Evolutionary conservation across 2,329 filamentous ascomycete genomes (phyloP), one percentile per base, ranked within the genome.

Genomic region (Ophiostoma ips): DNA sequence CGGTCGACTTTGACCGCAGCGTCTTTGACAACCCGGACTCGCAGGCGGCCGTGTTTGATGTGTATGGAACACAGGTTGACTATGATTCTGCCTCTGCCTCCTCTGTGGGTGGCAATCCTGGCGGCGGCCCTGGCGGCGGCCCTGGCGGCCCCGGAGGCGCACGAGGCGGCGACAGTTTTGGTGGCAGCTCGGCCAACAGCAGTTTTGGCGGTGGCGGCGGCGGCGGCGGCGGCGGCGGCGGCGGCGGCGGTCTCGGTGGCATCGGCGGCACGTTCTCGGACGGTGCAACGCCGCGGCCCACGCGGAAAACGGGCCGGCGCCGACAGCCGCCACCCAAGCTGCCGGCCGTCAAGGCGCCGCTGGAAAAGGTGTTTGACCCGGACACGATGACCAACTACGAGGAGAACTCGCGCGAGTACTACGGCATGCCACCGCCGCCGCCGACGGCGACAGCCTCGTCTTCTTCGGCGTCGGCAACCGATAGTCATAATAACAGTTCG

Each of bases 301-400:
- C 68, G 18, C 77, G 77, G 59, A 64, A 51, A 15, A 64, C 65
- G 13, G 77, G 77, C 57, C 63, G 68, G 12, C 64, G 73, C 12
- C 70, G 78, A 16, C 67, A 74, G 49, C 73, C 75, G 16, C 77
- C 77, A 0, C 77, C 78, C 3, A 73, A 79, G 24, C 65, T 81
- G 6, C 73, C 76, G 2, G 73, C 74, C 1, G 65, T 78, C 53
- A 76, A 73, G 55, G 76, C 70, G 10, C 79, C 79, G 0, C 62
- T 83, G 4, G 78, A 82, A 55, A 81, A 80, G 54, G 67, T 83
- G 0, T 83, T 83, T 58, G 79, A 83, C 52, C 77, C 77, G 5
- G 78, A 81, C 58, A 81, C 79, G 0, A 72, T 79, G 33, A 76
- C 77, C 2, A 79, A 72, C 53, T 83, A 83, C 54, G 72, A 79